These are phyloP conservation scores for Nymphaea colorata DNA, from an alignment of 164 flowering plant species.

Conservation along the genomic window DNA sequence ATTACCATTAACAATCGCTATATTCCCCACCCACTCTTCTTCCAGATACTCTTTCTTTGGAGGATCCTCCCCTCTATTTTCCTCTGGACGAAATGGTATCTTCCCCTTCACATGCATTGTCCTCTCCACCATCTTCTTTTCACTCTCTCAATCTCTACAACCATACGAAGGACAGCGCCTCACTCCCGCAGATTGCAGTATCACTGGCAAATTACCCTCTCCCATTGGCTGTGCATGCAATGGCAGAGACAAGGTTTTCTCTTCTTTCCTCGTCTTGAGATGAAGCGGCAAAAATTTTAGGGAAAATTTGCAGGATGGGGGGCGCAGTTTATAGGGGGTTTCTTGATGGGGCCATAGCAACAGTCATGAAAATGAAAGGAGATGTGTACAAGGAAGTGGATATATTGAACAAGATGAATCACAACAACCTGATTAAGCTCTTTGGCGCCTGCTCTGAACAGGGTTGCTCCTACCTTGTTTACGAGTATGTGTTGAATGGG, in stretches of 20 bases:
- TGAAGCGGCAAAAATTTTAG: background rate
- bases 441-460: constrained; percentile 31
- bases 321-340: constrained; percentile 44
- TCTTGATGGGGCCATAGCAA: constrained; percentile 22
- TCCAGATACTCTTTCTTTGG: background rate
- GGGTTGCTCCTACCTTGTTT: constrained; percentile 37
- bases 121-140: background rate
- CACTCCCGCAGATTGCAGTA: background rate
- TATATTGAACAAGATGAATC: constrained; percentile 42
- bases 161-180: background rate
- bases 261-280: background rate
- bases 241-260: background rate
- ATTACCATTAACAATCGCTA: no score
- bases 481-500: constrained; percentile 51
- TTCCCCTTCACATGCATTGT: background rate
- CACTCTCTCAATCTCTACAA: background rate
- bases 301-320: constrained; percentile 17
- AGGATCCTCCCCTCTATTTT: no score
- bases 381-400: constrained; percentile 41
- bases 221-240: background rate
- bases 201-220: background rate
- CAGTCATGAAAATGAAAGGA: constrained; percentile 29
- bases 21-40: background rate
- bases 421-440: constrained; percentile 51
- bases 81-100: background rate